Percentiles rank a stretch among this genome's conserved stretches.
Conservation (phyloP, 2,329 filamentous ascomycete genomes). For the Pseudogymnoascus sp. region DNA sequence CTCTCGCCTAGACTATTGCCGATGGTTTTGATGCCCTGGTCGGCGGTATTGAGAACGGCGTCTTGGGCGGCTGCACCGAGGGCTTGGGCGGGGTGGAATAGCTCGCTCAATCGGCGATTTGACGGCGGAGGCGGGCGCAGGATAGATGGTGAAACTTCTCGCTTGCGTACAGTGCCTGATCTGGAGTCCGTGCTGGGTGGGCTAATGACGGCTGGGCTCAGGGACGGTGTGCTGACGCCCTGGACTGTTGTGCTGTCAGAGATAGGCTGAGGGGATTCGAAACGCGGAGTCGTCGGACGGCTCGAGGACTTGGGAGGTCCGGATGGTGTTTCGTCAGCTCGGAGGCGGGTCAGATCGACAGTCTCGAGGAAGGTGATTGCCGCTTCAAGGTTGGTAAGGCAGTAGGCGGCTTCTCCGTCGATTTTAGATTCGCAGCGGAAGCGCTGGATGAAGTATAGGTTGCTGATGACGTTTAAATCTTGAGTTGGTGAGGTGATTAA, state of each 20-base stretch:
- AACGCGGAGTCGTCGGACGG: constrained; percentile 39
- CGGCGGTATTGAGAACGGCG: constrained; percentile 76
- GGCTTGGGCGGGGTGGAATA: constrained; percentile 77
- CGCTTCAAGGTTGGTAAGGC: constrained; percentile 90
- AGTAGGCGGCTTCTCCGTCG: constrained; percentile 91
- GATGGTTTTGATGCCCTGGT: constrained; percentile 87
- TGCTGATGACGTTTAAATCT: constrained; percentile 82
- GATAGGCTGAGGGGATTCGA: constrained; percentile 21
- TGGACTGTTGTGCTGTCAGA: constrained; percentile 28
- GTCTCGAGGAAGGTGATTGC: constrained; percentile 92
- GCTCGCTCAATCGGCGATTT: constrained; percentile 64
- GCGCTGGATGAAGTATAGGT: constrained; percentile 86
- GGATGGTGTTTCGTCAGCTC: constrained; percentile 67
- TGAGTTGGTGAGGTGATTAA: constrained; percentile 85
- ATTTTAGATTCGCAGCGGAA: constrained; percentile 82
- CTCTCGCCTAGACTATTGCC: constrained; percentile 84
- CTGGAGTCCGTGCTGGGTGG: constrained; percentile 27
- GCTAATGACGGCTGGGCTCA: constrained; percentile 17
- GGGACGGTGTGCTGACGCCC: constrained; percentile 13
- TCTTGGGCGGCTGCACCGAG: constrained; percentile 77
- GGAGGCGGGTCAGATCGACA: constrained; percentile 82
- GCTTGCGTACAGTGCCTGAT: constrained; percentile 17
- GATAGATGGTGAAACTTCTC: constrained; percentile 17
- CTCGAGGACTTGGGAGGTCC: constrained; percentile 52
- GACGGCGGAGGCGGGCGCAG: constrained; percentile 16